Conservation (phyloP, 2,329 filamentous ascomycete genomes). For the Cordyceps tenuipes region DNA sequence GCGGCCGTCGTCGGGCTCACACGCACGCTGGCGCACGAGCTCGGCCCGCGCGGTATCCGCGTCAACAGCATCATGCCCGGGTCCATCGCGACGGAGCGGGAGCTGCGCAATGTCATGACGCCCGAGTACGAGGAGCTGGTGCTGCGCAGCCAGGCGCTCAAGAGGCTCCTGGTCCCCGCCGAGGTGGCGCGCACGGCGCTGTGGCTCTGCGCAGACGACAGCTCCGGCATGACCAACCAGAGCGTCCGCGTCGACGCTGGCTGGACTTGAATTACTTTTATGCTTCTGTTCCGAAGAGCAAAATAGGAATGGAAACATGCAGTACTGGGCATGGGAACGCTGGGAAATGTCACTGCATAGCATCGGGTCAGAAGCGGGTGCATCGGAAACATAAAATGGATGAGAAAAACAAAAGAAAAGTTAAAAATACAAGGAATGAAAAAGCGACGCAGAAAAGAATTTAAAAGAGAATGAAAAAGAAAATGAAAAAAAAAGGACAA, state of each 20-base stretch:
- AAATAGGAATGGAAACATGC: no score
- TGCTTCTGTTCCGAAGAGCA: constrained; percentile 26
- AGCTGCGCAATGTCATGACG: constrained; percentile 35
- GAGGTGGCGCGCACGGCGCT: constrained; percentile 39
- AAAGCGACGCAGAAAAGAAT: no score
- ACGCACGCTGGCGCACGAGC: constrained; percentile 49
- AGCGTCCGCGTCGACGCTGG: constrained; percentile 29
- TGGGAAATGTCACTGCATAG: no score
- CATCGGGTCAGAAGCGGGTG: no score
- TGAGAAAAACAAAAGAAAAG: no score
- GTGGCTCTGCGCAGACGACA: constrained; percentile 38
- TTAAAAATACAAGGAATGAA: no score
- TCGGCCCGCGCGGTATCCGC: constrained; percentile 40
- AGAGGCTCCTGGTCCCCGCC: constrained; percentile 31
- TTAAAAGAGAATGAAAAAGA: no score
- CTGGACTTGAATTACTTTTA: constrained; percentile 23
- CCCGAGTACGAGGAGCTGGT: constrained; percentile 31
- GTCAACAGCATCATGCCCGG: constrained; percentile 44
- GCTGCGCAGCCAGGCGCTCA: constrained; percentile 32
- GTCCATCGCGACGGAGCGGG: constrained; percentile 36
- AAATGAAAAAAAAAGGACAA: no score
- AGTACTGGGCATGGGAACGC: no score
- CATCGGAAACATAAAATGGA: no score
- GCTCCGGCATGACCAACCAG: constrained; percentile 36
- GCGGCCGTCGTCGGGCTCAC: constrained; percentile 52